Percentiles rank a stretch among this genome's conserved stretches.
phyloP scores from a whole-genome alignment of 352 stramenopile species.

The Phytophthora syringae region DNA sequence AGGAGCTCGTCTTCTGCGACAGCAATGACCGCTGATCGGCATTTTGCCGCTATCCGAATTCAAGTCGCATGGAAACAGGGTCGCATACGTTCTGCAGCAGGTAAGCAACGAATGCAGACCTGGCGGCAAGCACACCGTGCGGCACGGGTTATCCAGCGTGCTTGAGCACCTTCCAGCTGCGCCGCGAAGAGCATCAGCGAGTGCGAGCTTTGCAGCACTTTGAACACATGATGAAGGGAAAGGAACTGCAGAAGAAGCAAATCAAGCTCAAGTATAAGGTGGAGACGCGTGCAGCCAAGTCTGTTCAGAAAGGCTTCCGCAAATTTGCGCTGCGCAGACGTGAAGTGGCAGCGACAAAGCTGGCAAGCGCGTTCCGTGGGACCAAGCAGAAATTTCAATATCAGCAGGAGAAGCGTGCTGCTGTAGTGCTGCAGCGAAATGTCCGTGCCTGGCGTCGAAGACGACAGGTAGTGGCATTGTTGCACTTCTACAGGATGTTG shows the following conservation, averaged over 20 bases:
- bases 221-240: conserved; percentile 40
- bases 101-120: conserved; percentile 11
- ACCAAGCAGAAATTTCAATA: conserved; percentile 30
- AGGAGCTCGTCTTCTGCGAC: conserved; percentile 40
- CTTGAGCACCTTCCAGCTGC: conserved; percentile 21
- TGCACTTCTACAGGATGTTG: conserved; percentile 45
- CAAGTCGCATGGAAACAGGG: conserved; percentile 39
- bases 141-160: conserved; percentile 31
- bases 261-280: conserved; percentile 33
- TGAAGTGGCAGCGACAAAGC: conserved; percentile 34
- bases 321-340: conserved; percentile 28
- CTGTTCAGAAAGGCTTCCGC: conserved; percentile 40
- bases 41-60: conserved; percentile 35
- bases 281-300: conserved; percentile 36
- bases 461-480: conserved; percentile 39
- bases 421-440: conserved; percentile 45
- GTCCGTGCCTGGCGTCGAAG: conserved; percentile 45
- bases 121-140: conserved; percentile 27
- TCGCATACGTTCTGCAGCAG: conserved; percentile 1
- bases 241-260: conserved; percentile 33
- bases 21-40: conserved; percentile 40
- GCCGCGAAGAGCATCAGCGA: conserved; percentile 27
- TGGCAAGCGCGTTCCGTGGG: conserved; percentile 40
- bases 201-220: conserved; percentile 42
- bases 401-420: conserved; percentile 28